A percentile compares a stretch with the other conserved stretches of the same genome.
Conservation (phyloP, 345 rosid species). For the Hypericum androsaemum region DNA sequence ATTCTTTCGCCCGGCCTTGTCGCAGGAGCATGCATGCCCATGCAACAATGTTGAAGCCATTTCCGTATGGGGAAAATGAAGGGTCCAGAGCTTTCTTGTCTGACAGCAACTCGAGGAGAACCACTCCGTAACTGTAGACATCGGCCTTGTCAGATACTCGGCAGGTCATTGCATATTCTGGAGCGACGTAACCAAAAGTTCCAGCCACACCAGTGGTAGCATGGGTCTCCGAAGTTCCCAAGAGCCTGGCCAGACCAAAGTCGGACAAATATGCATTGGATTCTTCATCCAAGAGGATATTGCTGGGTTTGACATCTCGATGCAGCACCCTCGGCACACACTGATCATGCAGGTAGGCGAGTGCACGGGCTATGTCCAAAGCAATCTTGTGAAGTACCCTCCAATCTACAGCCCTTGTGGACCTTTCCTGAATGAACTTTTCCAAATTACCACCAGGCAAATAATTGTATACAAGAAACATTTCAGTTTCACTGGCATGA, state of each 20-base stretch:
- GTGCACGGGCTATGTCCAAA: conserved; percentile 72
- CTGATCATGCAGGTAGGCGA: conserved; percentile 74
- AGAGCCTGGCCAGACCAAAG: conserved; percentile 81
- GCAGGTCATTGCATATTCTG: conserved; percentile 94
- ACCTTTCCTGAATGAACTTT: conserved; percentile 46
- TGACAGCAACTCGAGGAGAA: conserved; percentile 73
- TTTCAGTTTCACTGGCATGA: conserved; percentile 52
- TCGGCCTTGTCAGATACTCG: conserved; percentile 97
- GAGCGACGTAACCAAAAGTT: conserved; percentile 91
- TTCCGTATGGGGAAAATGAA: conserved; percentile 77
- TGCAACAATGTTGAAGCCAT: conserved; percentile 86
- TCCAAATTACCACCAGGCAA: conserved; percentile 57
- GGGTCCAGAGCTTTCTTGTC: conserved; percentile 88
- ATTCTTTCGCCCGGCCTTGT: conserved; percentile 73
- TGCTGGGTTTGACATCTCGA: conserved; percentile 93
- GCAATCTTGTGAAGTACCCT: conserved; percentile 78
- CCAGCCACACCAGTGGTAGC: conserved; percentile 97
- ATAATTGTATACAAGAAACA: conserved; percentile 59
- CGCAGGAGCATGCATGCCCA: conserved; percentile 85
- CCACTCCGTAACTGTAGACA: conserved; percentile 92
- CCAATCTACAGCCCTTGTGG: conserved; percentile 50
- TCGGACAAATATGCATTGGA: conserved; percentile 78
- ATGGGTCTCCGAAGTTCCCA: conserved; percentile 86
- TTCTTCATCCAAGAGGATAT: conserved; percentile 68
- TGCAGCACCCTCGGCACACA: conserved; percentile 88